Evolutionary conservation across 345 rosid species (phyloP).

Genomic region (Limnanthes douglasii): DNA sequence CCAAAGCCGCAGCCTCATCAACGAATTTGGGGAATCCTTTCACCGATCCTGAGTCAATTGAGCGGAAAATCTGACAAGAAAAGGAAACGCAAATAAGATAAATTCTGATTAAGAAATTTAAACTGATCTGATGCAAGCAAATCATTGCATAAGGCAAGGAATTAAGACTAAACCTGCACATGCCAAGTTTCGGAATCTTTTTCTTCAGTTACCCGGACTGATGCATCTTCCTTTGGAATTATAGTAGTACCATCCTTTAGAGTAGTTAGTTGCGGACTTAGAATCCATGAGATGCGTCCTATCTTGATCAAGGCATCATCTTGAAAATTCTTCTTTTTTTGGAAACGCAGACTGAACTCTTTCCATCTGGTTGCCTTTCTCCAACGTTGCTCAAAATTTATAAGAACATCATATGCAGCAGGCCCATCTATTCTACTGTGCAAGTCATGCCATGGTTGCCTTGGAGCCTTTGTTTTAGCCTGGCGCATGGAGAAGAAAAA

Average conservation of each 20-base stretch:
- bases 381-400: constrained; percentile 98
- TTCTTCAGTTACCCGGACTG: constrained; percentile 33
- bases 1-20: constrained; percentile 29
- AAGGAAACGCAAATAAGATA: constrained; percentile 1
- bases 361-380: constrained; percentile 67
- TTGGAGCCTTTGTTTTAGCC: constrained; percentile 65
- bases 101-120: background rate
- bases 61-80: constrained; percentile 53
- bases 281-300: constrained; percentile 91
- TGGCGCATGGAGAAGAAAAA: constrained; percentile 12
- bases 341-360: constrained; percentile 48
- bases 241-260: constrained; percentile 21
- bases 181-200: constrained; percentile 67
- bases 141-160: background rate
- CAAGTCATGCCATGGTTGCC: constrained; percentile 97
- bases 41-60: constrained; percentile 72
- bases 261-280: constrained; percentile 34
- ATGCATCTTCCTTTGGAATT: constrained; percentile 38
- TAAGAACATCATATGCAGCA: constrained; percentile 91
- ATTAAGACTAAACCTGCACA: constrained; percentile 44
- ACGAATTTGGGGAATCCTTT: constrained; percentile 62
- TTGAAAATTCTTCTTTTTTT: constrained; percentile 46
- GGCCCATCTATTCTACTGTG: constrained; percentile 89
- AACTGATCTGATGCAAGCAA: constrained; percentile 1
- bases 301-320: constrained; percentile 73